Conservation (phyloP, 2,329 filamentous ascomycete genomes). For the Ceratocystis diversiconidia region DNA sequence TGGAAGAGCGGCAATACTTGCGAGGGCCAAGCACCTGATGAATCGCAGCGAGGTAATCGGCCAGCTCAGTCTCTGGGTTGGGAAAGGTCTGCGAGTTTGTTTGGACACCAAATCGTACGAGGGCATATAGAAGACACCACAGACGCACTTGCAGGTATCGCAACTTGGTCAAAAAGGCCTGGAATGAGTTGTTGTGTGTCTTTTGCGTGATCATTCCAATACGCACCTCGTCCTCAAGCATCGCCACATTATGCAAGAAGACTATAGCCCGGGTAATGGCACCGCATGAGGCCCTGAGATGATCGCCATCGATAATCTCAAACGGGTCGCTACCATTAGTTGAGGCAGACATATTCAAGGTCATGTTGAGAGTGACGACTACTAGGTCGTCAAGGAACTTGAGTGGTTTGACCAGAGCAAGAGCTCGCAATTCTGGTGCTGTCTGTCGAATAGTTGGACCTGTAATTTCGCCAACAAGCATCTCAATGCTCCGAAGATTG, state of each 20-base stretch:
- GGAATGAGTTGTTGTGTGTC: slow-evolving; percentile 40
- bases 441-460: slow-evolving; percentile 49
- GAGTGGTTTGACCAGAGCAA: slow-evolving; percentile 59
- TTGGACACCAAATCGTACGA: slow-evolving; percentile 53
- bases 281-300: slow-evolving; percentile 57
- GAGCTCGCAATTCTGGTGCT: slow-evolving; percentile 49
- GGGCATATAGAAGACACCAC: slow-evolving; percentile 75
- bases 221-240: slow-evolving; percentile 76
- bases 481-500: slow-evolving; percentile 70
- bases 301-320: slow-evolving; percentile 69
- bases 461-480: slow-evolving; percentile 51
- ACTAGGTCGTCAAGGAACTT: slow-evolving; percentile 68
- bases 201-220: slow-evolving; percentile 56
- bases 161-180: slow-evolving; percentile 47
- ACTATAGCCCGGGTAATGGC: slow-evolving; percentile 58
- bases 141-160: slow-evolving; percentile 76
- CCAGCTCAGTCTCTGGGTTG: slow-evolving; percentile 54
- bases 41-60: slow-evolving; percentile 65
- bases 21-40: slow-evolving; percentile 76
- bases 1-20: slow-evolving; percentile 69
- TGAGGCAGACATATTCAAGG: slow-evolving; percentile 48
- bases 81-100: slow-evolving; percentile 53
- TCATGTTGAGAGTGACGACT: slow-evolving; percentile 53
- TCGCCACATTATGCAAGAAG: slow-evolving; percentile 62
- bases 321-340: slow-evolving; percentile 32